Percentiles rank a stretch among this genome's conserved stretches.
Conservation (phyloP, 176 grass and related monocot genomes). For the Lolium rigidum region DNA sequence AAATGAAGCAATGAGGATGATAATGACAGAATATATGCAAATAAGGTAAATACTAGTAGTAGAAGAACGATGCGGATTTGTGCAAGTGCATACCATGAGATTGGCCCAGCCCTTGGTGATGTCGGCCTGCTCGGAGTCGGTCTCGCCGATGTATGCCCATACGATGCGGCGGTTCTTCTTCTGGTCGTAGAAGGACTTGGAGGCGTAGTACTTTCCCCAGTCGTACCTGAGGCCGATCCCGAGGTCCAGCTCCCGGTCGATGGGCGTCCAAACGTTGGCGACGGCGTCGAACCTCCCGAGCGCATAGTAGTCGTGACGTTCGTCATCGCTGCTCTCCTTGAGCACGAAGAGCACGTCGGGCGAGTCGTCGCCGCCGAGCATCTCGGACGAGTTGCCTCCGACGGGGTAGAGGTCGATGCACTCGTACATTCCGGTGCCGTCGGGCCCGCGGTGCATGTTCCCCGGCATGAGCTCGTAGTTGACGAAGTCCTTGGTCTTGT, state of each 20-base stretch:
- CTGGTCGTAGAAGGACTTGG: slow-evolving; percentile 71
- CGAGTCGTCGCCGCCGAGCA: not conserved
- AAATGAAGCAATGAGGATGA: no score
- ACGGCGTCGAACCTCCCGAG: slow-evolving; percentile 47
- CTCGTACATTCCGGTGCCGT: slow-evolving; percentile 28
- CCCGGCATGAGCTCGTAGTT: slow-evolving; percentile 41
- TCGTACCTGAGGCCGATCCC: slow-evolving; percentile 68
- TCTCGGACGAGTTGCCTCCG: not conserved
- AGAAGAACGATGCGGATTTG: not conserved
- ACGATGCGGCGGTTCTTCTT: slow-evolving; percentile 53
- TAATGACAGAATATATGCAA: no score
- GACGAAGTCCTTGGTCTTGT: slow-evolving; percentile 53
- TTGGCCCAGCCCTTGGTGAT: slow-evolving; percentile 63
- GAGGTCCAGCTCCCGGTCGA: slow-evolving; percentile 45
- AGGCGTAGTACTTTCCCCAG: slow-evolving; percentile 70
- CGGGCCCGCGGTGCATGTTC: slow-evolving; percentile 43
- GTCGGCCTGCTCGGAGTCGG: slow-evolving; percentile 63
- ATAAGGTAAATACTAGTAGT: no score
- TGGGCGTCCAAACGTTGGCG: slow-evolving; percentile 49
- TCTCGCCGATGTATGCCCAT: slow-evolving; percentile 68
- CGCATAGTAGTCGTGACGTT: slow-evolving; percentile 65
- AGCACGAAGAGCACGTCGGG: slow-evolving; percentile 47
- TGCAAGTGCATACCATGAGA: not conserved
- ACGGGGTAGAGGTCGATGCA: slow-evolving; percentile 6
- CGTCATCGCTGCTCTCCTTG: slow-evolving; percentile 77